phyloP scores from a whole-genome alignment of 176 grass and related monocot genomes.

The Eleusine indica region DNA sequence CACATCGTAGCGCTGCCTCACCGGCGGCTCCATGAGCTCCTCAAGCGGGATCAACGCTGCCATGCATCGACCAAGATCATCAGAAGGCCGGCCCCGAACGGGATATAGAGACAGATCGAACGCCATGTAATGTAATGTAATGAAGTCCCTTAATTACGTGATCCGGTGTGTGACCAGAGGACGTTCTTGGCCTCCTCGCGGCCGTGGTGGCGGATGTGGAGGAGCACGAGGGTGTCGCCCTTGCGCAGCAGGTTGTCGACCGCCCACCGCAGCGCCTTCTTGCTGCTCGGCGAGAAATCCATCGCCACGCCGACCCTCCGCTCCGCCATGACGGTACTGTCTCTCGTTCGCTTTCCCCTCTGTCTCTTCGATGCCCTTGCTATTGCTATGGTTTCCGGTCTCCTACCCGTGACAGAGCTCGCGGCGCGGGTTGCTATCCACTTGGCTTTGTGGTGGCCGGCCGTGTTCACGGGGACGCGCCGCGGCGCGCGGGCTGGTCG shows the following conservation, averaged over 20 bases:
- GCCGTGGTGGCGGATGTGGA: slow-evolving; percentile 62
- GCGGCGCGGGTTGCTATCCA: not conserved
- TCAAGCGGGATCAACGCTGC: slow-evolving; percentile 69
- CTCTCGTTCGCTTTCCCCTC: not conserved
- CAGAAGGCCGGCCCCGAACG: not conserved
- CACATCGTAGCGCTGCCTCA: slow-evolving; percentile 61
- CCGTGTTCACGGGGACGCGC: not conserved
- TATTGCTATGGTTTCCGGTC: not conserved
- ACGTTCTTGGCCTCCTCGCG: slow-evolving; percentile 42
- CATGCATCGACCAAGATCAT: not conserved
- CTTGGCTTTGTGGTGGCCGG: not conserved
- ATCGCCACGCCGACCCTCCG: slow-evolving; percentile 73
- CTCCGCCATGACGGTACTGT: slow-evolving; percentile 32
- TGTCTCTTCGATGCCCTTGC: not conserved
- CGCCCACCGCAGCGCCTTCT: slow-evolving; percentile 71
- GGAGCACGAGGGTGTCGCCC: slow-evolving; percentile 69
- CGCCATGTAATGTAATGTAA: not conserved
- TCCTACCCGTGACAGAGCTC: not conserved
- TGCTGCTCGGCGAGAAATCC: slow-evolving; percentile 91
- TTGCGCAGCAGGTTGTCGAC: slow-evolving; percentile 58
- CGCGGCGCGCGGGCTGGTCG: not conserved
- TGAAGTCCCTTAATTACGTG: slow-evolving; percentile 23
- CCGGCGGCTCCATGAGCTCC: slow-evolving; percentile 61
- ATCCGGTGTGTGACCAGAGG: slow-evolving; percentile 64
- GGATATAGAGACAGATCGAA: not conserved